Evolutionary conservation across 805 yeast genomes (phyloP).

Genomic region (Hemisphaericaspora nanyangensis): DNA sequence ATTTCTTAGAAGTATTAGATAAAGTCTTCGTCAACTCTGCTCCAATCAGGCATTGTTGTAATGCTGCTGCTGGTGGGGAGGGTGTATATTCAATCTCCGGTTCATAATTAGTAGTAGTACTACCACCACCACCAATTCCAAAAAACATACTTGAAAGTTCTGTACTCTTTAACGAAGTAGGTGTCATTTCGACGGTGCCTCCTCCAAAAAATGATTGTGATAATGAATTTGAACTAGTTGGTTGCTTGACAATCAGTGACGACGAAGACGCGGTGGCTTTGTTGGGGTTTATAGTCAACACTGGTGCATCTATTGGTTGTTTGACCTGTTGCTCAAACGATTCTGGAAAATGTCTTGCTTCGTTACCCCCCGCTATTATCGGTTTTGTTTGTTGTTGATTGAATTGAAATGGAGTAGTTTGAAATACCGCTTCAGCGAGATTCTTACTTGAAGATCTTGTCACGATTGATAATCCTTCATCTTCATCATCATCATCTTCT

Average conservation of each 20-base stretch:
- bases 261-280: no score
- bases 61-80: neutral
- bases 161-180: conserved; percentile 2
- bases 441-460: conserved; percentile 40
- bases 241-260: conserved; percentile 35
- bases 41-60: neutral
- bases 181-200: conserved; percentile 5
- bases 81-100: neutral
- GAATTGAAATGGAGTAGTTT: conserved; percentile 8
- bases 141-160: conserved; percentile 7
- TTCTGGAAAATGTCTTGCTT: conserved; percentile 21
- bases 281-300: conserved; percentile 29
- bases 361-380: neutral
- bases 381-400: neutral
- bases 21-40: conserved; percentile 3
- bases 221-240: conserved; percentile 38
- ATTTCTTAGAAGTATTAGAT: conserved; percentile 24
- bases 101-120: conserved; percentile 1
- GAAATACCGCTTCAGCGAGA: conserved; percentile 39
- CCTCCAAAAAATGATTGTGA: conserved; percentile 36
- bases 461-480: conserved; percentile 36
- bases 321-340: conserved; percentile 12
- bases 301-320: conserved; percentile 23
- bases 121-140: neutral
- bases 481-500: conserved; percentile 20